Evolutionary conservation across 2,329 filamentous ascomycete species (phyloP), one percentile per base, ranked within the genome.

Genomic region (Cercospora sojina): DNA sequence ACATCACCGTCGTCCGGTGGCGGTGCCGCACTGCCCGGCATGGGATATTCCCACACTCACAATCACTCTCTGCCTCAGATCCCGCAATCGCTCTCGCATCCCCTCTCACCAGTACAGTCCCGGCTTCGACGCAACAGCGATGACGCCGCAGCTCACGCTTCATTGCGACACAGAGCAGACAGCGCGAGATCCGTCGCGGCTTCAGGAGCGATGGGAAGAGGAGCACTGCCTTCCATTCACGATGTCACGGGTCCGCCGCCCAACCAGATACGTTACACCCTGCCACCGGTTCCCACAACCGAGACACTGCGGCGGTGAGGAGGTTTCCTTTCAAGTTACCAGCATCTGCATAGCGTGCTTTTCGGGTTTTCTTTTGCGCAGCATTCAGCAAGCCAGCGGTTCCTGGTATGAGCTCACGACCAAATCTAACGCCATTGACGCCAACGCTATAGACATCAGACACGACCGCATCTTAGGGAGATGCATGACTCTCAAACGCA

Each of bases 1-100:
- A 73, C 68, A n/a, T 75, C 75, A 29, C 75, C 75, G 1, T 69
- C 70, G 5, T 71, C 67, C 49, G 58, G 66, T 60, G 49, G 58
- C 18, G 59, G 59, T 43, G 62, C 41, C 18, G 61, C 66, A 12
- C 49, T 64, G 32, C 59, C 64, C 25, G 66, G 64, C 20, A 70
- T 69, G 29, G 35, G 69, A 12, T 74, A 73, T 64, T 53, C 73
- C 13, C 73, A 77, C 59, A 74, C 74, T 8, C 74, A 77, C 69
- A 76, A 72, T 66, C 75, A 77, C 70, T 74, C 70, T 60, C 71
- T 77, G 8, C 76, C 75, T 47, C 76, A 76, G 35, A 71, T 74
- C 41, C 62, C 70, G n/a, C 74, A 72, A 23, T 64, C 74, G 23
- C 65, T 67, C 20, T 64, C 65, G 43, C 74, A 72, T 20, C 73